Percentiles rank a stretch among this genome's conserved stretches.
Conservation (phyloP, 2,329 filamentous ascomycete genomes). For the Cladosporium sp. region DNA sequence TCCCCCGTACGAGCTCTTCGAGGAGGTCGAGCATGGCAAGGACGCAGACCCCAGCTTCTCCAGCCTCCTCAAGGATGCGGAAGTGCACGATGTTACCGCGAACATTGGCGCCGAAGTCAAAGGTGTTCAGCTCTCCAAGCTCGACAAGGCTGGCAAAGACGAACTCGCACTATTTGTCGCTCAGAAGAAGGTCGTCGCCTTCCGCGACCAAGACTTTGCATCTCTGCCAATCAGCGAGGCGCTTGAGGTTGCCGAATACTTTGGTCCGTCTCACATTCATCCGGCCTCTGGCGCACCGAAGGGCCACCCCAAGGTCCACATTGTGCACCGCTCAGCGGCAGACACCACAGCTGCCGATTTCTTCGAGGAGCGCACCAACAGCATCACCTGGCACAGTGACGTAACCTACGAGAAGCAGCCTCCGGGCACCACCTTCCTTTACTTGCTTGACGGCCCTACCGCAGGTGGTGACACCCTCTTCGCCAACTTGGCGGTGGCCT, state of each 20-base stretch:
- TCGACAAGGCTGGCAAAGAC: conserved; percentile 70
- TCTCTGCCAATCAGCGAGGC: conserved; percentile 70
- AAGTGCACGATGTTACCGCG: conserved; percentile 65
- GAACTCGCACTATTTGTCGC: conserved; percentile 75
- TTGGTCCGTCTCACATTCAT: conserved; percentile 80
- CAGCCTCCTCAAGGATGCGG: conserved; percentile 61
- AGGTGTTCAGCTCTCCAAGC: conserved; percentile 70
- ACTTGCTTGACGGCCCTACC: conserved; percentile 78
- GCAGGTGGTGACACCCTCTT: conserved; percentile 86
- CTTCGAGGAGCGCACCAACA: conserved; percentile 71
- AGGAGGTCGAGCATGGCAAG: conserved; percentile 74
- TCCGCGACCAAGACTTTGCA: conserved; percentile 70
- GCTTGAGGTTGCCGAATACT: conserved; percentile 71
- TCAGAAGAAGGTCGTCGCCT: conserved; percentile 75
- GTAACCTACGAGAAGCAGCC: conserved; percentile 87
- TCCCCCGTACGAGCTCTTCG: conserved; percentile 67
- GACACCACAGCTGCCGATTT: conserved; percentile 64
- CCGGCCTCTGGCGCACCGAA: conserved; percentile 75
- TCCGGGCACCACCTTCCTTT: conserved; percentile 86
- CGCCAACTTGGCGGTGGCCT: conserved; percentile 76
- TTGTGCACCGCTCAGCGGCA: conserved; percentile 72
- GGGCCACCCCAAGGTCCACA: conserved; percentile 73
- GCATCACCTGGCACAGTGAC: conserved; percentile 80
- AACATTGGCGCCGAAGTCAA: conserved; percentile 72
- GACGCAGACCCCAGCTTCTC: conserved; percentile 70